These are phyloP conservation scores for Tetrahymena elliotti DNA, from an alignment of 73 alveolate genomes.

Conservation along the genomic window DNA sequence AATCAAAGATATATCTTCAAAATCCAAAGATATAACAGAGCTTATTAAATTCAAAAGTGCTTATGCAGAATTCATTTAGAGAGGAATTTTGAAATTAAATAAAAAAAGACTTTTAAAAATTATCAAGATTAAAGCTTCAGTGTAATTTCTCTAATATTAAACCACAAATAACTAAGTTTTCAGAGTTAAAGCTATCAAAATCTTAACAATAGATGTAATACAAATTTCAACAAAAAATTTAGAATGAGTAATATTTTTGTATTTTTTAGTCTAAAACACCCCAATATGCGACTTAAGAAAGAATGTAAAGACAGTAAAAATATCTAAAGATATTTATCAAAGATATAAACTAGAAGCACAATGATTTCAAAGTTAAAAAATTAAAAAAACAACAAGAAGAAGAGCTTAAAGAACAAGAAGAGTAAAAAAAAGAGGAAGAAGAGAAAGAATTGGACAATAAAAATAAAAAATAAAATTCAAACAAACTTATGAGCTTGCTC, in stretches of 20 bases:
- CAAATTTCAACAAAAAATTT: not conserved
- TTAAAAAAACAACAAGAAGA: not conserved
- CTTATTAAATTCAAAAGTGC: not conserved
- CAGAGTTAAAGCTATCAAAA: not conserved
- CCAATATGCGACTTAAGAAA: not conserved
- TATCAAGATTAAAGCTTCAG: not conserved
- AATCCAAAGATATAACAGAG: not conserved
- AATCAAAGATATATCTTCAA: not conserved
- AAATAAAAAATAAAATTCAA: not conserved
- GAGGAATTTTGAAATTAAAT: not conserved
- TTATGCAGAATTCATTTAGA: not conserved
- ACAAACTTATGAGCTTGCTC: not conserved
- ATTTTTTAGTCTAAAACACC: not conserved
- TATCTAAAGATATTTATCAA: not conserved
- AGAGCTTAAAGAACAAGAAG: not conserved
- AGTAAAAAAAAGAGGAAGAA: not conserved
- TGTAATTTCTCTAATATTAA: not conserved
- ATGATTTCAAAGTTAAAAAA: not conserved
- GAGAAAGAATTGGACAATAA: not conserved
- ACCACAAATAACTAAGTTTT: not conserved
- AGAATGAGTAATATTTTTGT: not conserved
- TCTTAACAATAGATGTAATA: not conserved
- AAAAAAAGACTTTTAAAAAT: not conserved
- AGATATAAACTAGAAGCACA: not conserved
- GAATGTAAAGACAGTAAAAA: not conserved